Evolutionary conservation across 2,329 filamentous ascomycete species (phyloP), one percentile per base, ranked within the genome.

Genomic region (Pseudogymnoascus sp.): DNA sequence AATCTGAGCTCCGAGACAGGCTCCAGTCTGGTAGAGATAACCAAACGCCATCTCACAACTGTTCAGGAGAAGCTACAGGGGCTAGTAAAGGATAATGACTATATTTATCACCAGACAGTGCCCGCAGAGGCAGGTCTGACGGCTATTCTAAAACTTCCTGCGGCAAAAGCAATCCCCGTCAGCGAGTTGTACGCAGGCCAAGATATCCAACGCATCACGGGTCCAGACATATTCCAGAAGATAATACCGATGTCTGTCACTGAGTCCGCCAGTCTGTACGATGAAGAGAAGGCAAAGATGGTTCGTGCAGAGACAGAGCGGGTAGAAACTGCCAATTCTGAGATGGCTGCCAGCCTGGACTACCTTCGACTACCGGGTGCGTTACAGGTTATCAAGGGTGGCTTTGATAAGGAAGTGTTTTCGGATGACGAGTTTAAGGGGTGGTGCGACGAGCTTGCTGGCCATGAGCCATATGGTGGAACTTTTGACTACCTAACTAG

Each of bases 201-300:
- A 73, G 94, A 99, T 71, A 96, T 99, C 39, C 90, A 96, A 71
- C 83, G 91, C 23, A 97, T 99, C 63, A 97, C 95, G 35, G 95
- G 95, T 0, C 92, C 94, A 0, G 94, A 99, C 70, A 87, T 99
- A 58, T 99, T 99, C 74, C 86, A 94, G 66, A 95, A 95, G 72
- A 96, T 99, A 62, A 90, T 97, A 2, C 94, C 94, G 0, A 88
- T 97, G 76, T 89, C 91, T 2, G 92, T 99, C 1, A 99, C 94
- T 0, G 92, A 99, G 73, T 95, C 90, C 21, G 94, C 94, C 10
- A 97, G 94, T 75, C 76, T 97, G 67, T 99, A 99, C 71, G 94
- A 97, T 65, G 94, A 99, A 73, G 94, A 99, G 72, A 99, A 99
- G 74, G 94, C 94, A 10, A 97, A 99, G 72, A 76, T 99, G 61